Base-by-base conservation (phyloP, 345 rosid genomes). In the Sonneratia caseolaris region DNA sequence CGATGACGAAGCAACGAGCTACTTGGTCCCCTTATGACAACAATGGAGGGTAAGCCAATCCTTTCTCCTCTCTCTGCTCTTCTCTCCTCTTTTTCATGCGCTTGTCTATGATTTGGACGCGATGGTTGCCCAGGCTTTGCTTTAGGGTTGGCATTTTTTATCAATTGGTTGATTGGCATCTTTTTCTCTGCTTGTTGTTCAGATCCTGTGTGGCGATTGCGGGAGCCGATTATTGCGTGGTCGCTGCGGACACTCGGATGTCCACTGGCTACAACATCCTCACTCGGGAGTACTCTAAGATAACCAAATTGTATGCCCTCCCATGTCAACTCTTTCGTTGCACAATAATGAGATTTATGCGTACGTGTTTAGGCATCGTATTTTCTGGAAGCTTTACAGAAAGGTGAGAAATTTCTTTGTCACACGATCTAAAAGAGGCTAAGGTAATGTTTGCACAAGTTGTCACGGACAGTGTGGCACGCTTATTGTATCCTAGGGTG, bases 241-340 rank as follows among this genome's bases (percentile, higher is more conserved):
- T 92, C 64, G 98, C 99, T 0, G 97, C 98, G 12, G 99, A 96
- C 77, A 92, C 98, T 64, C 88, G 97, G n/a, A 87, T 96, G 98
- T 92, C 95, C 55, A 86, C 89, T 2, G 98, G 99, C 57, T 96
- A 92, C 86, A 91, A 76, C 77, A 89, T 96, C 70, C 94, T 92
- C 72, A 82, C 86, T 64, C 92, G 99, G 51, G 98, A 96, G 37
- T 91, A 90, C 87, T 96, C 98, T 70, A 91, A 96, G 84, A 84
- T 92, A 70, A 85, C 82, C 80, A 80, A 88, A 79, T 79, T 92
- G 99, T 96, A 75, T 27, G 88, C 69, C n/a, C 51, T 67, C 12
- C 13, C 7, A 32, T 38, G 51, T 11, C 27, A 21, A 36, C 18
- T 51, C 7, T 14, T 49, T 68, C 7, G 8, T 7, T 6, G 18